Conservation (phyloP, 257 asterid genomes). For the Eucommia ulmoides region DNA sequence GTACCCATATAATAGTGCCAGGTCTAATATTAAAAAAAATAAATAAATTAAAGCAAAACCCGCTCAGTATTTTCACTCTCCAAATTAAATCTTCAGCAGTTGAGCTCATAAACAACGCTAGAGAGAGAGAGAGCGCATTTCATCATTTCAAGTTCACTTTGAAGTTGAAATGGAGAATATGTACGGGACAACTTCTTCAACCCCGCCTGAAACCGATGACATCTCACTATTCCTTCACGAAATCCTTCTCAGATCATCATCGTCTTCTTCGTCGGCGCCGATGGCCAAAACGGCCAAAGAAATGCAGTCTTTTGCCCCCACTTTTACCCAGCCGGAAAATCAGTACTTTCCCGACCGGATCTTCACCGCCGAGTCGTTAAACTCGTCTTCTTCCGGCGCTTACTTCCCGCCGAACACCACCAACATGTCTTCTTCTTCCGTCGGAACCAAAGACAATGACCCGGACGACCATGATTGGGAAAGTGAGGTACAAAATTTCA, state of each 20-base stretch:
- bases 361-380: conserved; percentile 14
- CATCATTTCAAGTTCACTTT: too few species aligned
- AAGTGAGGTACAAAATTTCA: conserved; percentile 43
- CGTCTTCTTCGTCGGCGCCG: conserved; percentile 17
- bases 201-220: conserved; percentile 45
- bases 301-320: conserved; percentile 8
- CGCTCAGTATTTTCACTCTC: too few species aligned
- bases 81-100: too few species aligned
- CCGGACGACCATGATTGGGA: conserved; percentile 52
- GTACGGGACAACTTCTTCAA: conserved; percentile 15
- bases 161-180: conserved; percentile 48
- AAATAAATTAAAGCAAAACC: too few species aligned
- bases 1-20: too few species aligned
- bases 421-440: conserved; percentile 30
- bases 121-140: too few species aligned
- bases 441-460: conserved; percentile 35
- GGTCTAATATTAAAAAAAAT: too few species aligned
- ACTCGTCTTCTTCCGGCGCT: conserved; percentile 11
- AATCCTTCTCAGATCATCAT: conserved; percentile 38
- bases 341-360: conserved; percentile 15
- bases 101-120: too few species aligned
- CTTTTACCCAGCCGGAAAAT: conserved; percentile 1
- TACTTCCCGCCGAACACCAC: conserved; percentile 11
- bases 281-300: conserved; percentile 7
- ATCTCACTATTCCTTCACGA: conserved; percentile 59